Evolutionary conservation across 306 rosid genomes (phyloP).

Genomic region (Medicago lupulina): DNA sequence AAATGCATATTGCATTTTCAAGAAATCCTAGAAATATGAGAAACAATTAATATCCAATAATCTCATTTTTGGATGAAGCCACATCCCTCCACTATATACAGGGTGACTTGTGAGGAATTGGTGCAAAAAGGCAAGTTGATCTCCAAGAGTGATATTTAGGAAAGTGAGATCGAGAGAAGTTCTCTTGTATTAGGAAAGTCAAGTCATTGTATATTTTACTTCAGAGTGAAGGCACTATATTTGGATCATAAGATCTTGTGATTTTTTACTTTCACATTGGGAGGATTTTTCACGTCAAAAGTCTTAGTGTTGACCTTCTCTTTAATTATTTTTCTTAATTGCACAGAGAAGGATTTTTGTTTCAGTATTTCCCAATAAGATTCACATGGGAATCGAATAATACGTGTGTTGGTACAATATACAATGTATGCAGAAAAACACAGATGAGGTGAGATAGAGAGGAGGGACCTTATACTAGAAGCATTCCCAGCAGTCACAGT

Average conservation of each 20-base stretch:
- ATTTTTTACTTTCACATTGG: not conserved
- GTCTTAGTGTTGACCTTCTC: not conserved
- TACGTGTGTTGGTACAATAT: not conserved
- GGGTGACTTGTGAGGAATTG: not conserved
- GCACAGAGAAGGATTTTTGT: no score
- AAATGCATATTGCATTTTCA: no score
- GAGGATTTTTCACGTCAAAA: not conserved
- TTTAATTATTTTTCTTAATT: not conserved
- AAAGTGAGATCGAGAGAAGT: no score
- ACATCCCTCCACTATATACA: not conserved
- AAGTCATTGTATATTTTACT: no score
- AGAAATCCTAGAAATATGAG: not conserved
- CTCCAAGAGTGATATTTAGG: no score
- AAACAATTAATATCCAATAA: not conserved
- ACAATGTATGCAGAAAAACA: not conserved
- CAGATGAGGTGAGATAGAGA: conserved; percentile 18
- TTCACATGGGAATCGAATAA: conserved; percentile 1
- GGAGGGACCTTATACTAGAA: conserved; percentile 71
- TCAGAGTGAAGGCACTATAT: not conserved
- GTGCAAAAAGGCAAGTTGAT: not conserved
- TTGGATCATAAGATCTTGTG: not conserved
- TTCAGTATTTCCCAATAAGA: no score
- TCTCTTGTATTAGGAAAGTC: no score
- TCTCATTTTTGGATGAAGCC: not conserved
- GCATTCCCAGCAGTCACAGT: conserved; percentile 97